Evolutionary conservation across 768 basidiomycete genomes (phyloP).

Genomic region (Tephrocybe sp.): DNA sequence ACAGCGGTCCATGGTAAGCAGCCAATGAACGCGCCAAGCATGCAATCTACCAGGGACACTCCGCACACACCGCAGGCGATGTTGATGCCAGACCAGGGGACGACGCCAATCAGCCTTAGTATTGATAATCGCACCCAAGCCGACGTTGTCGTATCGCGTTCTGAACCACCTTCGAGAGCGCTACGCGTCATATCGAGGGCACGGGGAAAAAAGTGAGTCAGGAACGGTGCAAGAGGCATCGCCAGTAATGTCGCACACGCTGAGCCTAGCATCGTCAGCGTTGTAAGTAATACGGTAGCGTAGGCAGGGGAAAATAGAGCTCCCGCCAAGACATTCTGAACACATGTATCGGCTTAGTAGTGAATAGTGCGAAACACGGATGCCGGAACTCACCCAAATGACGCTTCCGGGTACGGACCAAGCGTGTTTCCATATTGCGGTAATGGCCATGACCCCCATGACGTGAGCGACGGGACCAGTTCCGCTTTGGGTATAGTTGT

Average conservation of each 20-base stretch:
- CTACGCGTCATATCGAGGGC: constrained; percentile 82
- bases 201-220: constrained; percentile 78
- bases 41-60: constrained; percentile 70
- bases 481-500: constrained; percentile 75
- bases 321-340: constrained; percentile 85
- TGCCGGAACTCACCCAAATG: constrained; percentile 62
- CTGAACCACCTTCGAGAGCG: constrained; percentile 70
- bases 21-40: constrained; percentile 81
- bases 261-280: constrained; percentile 87
- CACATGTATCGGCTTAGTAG: constrained; percentile 10
- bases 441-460: constrained; percentile 75
- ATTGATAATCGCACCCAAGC: constrained; percentile 87
- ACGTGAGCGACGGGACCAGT: constrained; percentile 68
- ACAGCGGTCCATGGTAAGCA: constrained; percentile 89
- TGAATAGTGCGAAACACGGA: constrained; percentile 8
- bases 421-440: constrained; percentile 93
- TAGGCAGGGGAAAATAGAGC: constrained; percentile 80
- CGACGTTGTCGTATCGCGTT: constrained; percentile 39
- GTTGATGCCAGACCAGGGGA: constrained; percentile 97
- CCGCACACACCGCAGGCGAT: constrained; percentile 93
- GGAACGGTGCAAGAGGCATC: constrained; percentile 79
- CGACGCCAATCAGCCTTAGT: constrained; percentile 86
- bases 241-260: constrained; percentile 77
- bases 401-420: constrained; percentile 97
- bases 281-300: constrained; percentile 78